These are phyloP conservation scores for Serendipita sp. DNA, from an alignment of 768 basidiomycete genomes.

Conservation along the genomic window DNA sequence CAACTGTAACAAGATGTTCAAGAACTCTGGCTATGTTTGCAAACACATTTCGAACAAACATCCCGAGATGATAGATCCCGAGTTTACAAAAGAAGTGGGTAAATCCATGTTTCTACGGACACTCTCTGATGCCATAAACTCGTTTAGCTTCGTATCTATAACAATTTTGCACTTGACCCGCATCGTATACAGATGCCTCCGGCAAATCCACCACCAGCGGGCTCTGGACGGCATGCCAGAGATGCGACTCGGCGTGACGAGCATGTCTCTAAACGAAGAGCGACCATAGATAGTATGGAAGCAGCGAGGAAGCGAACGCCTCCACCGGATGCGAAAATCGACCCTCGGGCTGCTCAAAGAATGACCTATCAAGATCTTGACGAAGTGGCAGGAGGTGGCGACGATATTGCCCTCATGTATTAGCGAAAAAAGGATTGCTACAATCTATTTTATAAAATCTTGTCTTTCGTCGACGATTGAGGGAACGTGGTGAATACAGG, in stretches of 20 bases:
- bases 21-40: constrained; percentile 89
- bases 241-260: background rate
- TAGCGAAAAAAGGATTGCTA: background rate
- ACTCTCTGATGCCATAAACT: background rate
- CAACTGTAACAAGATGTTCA: constrained; percentile 93
- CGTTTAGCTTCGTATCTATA: constrained; percentile 69
- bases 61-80: constrained; percentile 55
- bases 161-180: constrained; percentile 93
- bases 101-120: background rate
- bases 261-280: background rate
- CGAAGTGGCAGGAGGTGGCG: constrained; percentile 34
- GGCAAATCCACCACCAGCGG: constrained; percentile 56
- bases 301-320: constrained; percentile 27
- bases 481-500: background rate
- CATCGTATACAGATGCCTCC: constrained; percentile 78
- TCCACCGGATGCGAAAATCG: constrained; percentile 80
- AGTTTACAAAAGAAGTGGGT: constrained; percentile 65
- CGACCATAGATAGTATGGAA: background rate
- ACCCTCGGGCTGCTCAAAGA: constrained; percentile 47
- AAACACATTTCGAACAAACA: constrained; percentile 97
- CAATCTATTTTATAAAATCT: no score
- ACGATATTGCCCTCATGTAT: constrained; percentile 3
- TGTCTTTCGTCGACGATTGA: background rate
- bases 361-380: constrained; percentile 96
- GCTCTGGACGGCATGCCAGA: constrained; percentile 19